Percentiles rank a stretch among this genome's conserved stretches.
These are phyloP conservation scores for Xylaria arbuscula DNA, from an alignment of 2,329 filamentous ascomycete genomes.

Conservation along the genomic window DNA sequence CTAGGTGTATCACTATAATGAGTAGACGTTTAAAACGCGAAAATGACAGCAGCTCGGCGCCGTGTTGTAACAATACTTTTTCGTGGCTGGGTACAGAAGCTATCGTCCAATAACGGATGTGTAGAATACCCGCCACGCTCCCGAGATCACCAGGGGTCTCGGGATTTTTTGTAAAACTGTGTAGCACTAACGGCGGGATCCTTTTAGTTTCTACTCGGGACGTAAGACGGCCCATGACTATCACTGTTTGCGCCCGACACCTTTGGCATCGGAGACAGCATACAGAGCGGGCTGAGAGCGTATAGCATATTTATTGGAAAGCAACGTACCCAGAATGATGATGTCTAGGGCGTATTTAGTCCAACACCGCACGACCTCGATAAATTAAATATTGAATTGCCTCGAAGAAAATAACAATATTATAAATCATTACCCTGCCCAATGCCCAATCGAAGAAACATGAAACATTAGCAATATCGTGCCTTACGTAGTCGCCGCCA, in stretches of 20 bases:
- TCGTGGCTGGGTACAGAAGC: slow-evolving; percentile 7
- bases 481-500: slow-evolving; percentile 22
- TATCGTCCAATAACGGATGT: slow-evolving; percentile 11
- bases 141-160: slow-evolving; percentile 1
- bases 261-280: slow-evolving; percentile 17
- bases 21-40: slow-evolving; percentile 61
- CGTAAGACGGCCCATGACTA: not conserved
- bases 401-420: slow-evolving; percentile 9
- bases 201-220: slow-evolving; percentile 8
- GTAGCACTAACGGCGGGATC: slow-evolving; percentile 33
- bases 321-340: slow-evolving; percentile 21
- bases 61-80: slow-evolving; percentile 40
- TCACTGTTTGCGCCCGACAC: not conserved
- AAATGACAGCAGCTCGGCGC: slow-evolving; percentile 36
- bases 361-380: slow-evolving; percentile 23
- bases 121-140: slow-evolving; percentile 4
- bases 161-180: slow-evolving; percentile 36
- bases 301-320: slow-evolving; percentile 38
- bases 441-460: not conserved
- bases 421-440: slow-evolving; percentile 9
- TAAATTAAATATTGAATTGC: slow-evolving; percentile 27
- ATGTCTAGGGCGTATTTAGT: slow-evolving; percentile 12
- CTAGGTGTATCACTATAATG: slow-evolving; percentile 90
- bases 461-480: slow-evolving; percentile 17
- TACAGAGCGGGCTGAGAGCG: not conserved